These are phyloP conservation scores for Tremellales sp. DNA, from an alignment of 1,284 basidiomycete species.

Conservation along the genomic window DNA sequence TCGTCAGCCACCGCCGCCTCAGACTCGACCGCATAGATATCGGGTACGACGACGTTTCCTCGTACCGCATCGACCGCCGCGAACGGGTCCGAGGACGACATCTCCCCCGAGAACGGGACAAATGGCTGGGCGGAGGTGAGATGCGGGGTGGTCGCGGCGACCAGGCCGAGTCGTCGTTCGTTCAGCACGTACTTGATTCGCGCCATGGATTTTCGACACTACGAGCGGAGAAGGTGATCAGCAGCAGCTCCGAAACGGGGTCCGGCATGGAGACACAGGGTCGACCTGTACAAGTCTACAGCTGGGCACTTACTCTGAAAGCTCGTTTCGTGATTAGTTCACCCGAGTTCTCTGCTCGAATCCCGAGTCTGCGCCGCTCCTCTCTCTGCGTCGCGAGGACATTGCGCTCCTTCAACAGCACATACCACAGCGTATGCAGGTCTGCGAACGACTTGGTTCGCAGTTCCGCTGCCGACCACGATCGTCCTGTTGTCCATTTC, in stretches of 20 bases:
- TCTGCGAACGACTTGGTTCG: slow-evolving; percentile 86
- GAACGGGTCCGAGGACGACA: slow-evolving; percentile 19
- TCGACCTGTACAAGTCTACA: too few species aligned
- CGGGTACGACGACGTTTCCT: slow-evolving; percentile 9
- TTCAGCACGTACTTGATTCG: slow-evolving; percentile 91
- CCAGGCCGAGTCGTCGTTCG: slow-evolving; percentile 79
- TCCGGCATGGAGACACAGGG: not conserved
- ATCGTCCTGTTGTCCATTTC: slow-evolving; percentile 58
- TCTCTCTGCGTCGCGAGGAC: slow-evolving; percentile 80
- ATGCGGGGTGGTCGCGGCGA: slow-evolving; percentile 55
- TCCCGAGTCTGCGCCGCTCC: slow-evolving; percentile 63
- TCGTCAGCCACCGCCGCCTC: slow-evolving; percentile 14
- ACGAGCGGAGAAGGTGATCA: slow-evolving; percentile 6
- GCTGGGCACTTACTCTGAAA: slow-evolving; percentile 32
- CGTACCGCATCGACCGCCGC: slow-evolving; percentile 18
- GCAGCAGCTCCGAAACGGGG: not conserved
- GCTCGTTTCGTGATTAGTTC: slow-evolving; percentile 35
- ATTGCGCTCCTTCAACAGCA: slow-evolving; percentile 80
- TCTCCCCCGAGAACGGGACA: slow-evolving; percentile 20
- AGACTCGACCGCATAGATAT: slow-evolving; percentile 1
- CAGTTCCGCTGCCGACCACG: slow-evolving; percentile 80
- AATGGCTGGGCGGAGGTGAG: not conserved
- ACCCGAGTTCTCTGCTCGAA: slow-evolving; percentile 33
- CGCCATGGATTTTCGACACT: slow-evolving; percentile 96
- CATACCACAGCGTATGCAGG: slow-evolving; percentile 88